Conservation (phyloP, 2,329 filamentous ascomycete genomes). For the Monosporascus sp. region DNA sequence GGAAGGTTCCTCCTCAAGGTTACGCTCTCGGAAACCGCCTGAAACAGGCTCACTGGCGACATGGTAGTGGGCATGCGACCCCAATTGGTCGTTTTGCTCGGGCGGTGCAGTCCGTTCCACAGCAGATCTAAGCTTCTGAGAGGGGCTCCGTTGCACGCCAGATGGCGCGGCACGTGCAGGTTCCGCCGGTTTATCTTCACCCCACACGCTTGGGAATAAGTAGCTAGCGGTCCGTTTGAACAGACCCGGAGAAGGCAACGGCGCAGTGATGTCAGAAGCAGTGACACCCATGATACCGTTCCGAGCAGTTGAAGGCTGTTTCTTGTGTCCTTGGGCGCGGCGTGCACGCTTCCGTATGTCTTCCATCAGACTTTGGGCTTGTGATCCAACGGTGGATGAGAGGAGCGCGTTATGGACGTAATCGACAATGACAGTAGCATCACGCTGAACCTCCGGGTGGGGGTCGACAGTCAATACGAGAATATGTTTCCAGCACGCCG, state of each 20-base stretch:
- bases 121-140: constrained; percentile 36
- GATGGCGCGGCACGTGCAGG: constrained; percentile 26
- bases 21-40: constrained; percentile 63
- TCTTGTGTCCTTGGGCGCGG: constrained; percentile 40
- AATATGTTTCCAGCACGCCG: constrained; percentile 90
- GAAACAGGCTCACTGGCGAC: constrained; percentile 75
- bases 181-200: constrained; percentile 40
- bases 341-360: constrained; percentile 58
- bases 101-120: constrained; percentile 52
- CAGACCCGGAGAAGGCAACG: constrained; percentile 51
- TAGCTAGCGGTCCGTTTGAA: constrained; percentile 61
- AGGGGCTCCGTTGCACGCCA: constrained; percentile 31
- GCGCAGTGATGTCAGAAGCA: constrained; percentile 31
- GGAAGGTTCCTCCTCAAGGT: constrained; percentile 51
- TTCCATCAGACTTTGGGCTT: constrained; percentile 68
- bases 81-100: constrained; percentile 67
- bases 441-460: constrained; percentile 84
- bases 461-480: constrained; percentile 89
- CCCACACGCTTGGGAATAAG: constrained; percentile 52
- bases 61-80: constrained; percentile 66
- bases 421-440: constrained; percentile 81
- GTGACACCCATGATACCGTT: constrained; percentile 36
- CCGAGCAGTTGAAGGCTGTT: constrained; percentile 38
- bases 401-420: constrained; percentile 75
- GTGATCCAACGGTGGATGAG: constrained; percentile 67